Conservation (phyloP, 2,329 filamentous ascomycete species). For the Colletotrichum melonis region DNA sequence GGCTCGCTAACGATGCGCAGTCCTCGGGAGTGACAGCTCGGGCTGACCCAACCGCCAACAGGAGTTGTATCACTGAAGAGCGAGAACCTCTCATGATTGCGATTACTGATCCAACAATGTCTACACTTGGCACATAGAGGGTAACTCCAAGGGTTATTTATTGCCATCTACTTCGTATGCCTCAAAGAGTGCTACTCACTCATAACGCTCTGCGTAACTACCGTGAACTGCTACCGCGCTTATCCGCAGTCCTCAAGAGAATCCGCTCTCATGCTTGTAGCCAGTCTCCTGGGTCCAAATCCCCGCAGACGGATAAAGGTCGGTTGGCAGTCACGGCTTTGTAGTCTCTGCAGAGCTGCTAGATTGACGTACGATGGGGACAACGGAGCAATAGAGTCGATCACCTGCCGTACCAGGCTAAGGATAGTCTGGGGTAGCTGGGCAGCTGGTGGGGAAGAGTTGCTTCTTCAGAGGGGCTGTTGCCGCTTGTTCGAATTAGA, state of each 20-base stretch:
- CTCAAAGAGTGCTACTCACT: neutral
- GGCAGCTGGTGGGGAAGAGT: conserved; percentile 9
- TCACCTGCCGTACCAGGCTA: conserved; percentile 14
- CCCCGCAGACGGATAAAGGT: conserved; percentile 2
- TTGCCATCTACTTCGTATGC: neutral
- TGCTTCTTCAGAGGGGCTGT: conserved; percentile 19
- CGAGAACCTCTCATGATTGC: conserved; percentile 1
- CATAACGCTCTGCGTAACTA: neutral
- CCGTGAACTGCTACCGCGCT: conserved; percentile 18
- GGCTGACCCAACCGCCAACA: neutral
- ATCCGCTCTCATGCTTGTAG: conserved; percentile 9
- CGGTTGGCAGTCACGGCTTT: conserved; percentile 1
- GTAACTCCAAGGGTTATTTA: neutral
- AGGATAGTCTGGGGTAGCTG: neutral
- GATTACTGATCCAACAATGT: neutral
- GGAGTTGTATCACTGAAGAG: neutral
- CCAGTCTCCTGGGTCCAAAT: neutral
- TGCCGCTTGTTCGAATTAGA: neutral
- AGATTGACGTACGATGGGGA: neutral
- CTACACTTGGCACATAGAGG: neutral
- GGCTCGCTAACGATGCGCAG: conserved; percentile 16
- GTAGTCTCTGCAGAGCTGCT: neutral
- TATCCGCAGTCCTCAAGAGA: neutral
- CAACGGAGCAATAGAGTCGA: neutral
- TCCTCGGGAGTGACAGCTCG: neutral